These are phyloP conservation scores for Sugiyamaella valdiviana DNA, from an alignment of 805 yeast species.

Conservation along the genomic window DNA sequence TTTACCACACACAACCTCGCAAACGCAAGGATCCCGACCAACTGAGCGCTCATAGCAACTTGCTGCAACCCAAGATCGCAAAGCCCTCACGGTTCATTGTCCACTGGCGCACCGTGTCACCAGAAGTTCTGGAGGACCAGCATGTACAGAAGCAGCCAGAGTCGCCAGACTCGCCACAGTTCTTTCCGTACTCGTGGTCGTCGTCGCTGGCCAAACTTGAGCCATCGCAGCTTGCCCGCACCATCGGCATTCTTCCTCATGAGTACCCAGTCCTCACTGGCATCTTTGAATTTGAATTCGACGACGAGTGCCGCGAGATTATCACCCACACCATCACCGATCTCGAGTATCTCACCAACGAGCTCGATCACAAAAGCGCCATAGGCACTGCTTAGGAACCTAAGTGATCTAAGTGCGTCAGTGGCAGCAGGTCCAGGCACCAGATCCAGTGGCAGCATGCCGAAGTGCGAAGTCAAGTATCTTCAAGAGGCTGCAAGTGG, in stretches of 20 bases:
- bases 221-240: slow-evolving; percentile 18
- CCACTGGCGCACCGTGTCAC: slow-evolving; percentile 15
- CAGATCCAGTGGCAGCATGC: no score
- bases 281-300: slow-evolving; percentile 32
- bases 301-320: slow-evolving; percentile 22
- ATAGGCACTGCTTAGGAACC: not conserved
- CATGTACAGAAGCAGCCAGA: not conserved
- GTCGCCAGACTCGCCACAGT: not conserved
- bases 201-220: slow-evolving; percentile 5
- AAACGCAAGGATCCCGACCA: not conserved
- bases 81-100: slow-evolving; percentile 11
- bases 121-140: slow-evolving; percentile 1
- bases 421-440: no score
- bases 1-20: not conserved
- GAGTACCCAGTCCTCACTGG: slow-evolving; percentile 34
- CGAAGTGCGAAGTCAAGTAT: no score
- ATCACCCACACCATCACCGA: slow-evolving; percentile 29
- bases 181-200: slow-evolving; percentile 10
- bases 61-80: not conserved
- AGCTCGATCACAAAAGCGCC: not conserved
- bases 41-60: not conserved
- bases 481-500: no score
- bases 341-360: slow-evolving; percentile 30
- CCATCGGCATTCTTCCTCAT: slow-evolving; percentile 28
- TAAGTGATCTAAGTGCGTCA: not conserved